Conservation (phyloP, 2,329 filamentous ascomycete genomes). For the Endoconidiophora laricicola region DNA sequence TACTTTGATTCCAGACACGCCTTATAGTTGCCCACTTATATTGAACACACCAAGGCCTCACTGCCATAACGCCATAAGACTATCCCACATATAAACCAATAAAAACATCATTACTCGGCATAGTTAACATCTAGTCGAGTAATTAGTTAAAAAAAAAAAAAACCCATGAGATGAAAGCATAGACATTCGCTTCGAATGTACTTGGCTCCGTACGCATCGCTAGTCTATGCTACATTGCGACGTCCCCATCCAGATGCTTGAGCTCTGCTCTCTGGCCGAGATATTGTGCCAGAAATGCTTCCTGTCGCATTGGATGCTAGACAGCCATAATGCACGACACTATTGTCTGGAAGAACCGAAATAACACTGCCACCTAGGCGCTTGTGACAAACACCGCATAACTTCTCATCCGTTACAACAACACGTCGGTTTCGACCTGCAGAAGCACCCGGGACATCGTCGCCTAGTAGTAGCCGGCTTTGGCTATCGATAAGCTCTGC, state of each 20-base stretch:
- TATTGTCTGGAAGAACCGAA: slow-evolving; percentile 70
- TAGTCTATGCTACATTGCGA: background rate
- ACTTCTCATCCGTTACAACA: slow-evolving; percentile 68
- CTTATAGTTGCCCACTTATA: too few relatives aligned
- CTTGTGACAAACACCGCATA: slow-evolving; percentile 89
- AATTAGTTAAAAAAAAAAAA: too few relatives aligned
- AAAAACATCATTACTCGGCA: background rate
- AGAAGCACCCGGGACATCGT: slow-evolving; percentile 30
- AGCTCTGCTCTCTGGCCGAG: slow-evolving; percentile 19
- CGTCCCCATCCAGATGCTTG: slow-evolving; percentile 9
- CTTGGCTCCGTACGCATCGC: background rate
- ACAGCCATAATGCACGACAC: slow-evolving; percentile 70
- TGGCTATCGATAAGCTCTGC: slow-evolving; percentile 67
- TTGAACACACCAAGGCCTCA: too few relatives aligned
- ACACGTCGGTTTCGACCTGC: slow-evolving; percentile 46
- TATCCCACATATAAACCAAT: slow-evolving; percentile 1
- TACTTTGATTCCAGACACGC: too few relatives aligned
- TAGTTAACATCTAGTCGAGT: background rate
- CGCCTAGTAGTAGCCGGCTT: slow-evolving; percentile 55
- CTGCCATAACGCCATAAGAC: slow-evolving; percentile 1
- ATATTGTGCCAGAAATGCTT: too few relatives aligned
- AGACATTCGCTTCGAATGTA: background rate
- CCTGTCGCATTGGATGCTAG: slow-evolving; percentile 24
- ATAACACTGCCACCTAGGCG: slow-evolving; percentile 81
- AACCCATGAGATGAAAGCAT: background rate